Evolutionary conservation across 169 alveolate genomes (phyloP).

Genomic region (Perkinsus olseni): DNA sequence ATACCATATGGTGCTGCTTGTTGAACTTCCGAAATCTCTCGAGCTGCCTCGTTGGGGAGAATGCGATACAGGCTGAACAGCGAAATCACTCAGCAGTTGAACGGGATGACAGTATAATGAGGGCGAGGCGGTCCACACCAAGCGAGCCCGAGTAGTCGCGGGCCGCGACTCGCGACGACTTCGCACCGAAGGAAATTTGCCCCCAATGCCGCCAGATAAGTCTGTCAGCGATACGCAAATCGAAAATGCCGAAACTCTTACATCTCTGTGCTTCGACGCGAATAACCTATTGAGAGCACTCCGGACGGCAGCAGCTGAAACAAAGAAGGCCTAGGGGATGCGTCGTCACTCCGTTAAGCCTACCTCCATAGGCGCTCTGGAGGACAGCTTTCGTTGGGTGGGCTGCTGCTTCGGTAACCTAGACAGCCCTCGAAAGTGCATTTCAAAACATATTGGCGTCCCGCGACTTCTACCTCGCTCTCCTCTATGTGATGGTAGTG

Average conservation of each 20-base stretch:
- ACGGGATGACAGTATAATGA: too few relatives aligned
- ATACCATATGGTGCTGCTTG: background rate
- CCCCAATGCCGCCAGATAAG: too few relatives aligned
- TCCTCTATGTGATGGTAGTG: background rate
- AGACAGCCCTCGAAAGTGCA: background rate
- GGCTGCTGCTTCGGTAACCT: background rate
- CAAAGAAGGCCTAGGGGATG: background rate
- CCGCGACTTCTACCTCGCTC: background rate
- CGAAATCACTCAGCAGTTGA: too few relatives aligned
- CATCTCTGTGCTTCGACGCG: background rate
- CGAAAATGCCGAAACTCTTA: background rate
- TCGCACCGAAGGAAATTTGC: too few relatives aligned
- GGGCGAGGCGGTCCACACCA: too few relatives aligned
- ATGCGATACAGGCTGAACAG: background rate
- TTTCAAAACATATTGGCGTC: background rate
- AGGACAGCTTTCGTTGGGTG: background rate
- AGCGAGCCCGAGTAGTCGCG: too few relatives aligned
- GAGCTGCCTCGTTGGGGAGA: background rate
- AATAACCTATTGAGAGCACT: background rate
- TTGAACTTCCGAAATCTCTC: background rate
- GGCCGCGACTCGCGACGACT: too few relatives aligned
- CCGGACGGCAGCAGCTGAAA: background rate
- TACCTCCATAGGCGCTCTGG: background rate
- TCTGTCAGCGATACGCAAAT: background rate
- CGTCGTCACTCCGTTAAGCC: background rate